These are phyloP conservation scores for Colletotrichum neosansevieriae DNA, from an alignment of 2,329 filamentous ascomycete species.

Conservation along the genomic window DNA sequence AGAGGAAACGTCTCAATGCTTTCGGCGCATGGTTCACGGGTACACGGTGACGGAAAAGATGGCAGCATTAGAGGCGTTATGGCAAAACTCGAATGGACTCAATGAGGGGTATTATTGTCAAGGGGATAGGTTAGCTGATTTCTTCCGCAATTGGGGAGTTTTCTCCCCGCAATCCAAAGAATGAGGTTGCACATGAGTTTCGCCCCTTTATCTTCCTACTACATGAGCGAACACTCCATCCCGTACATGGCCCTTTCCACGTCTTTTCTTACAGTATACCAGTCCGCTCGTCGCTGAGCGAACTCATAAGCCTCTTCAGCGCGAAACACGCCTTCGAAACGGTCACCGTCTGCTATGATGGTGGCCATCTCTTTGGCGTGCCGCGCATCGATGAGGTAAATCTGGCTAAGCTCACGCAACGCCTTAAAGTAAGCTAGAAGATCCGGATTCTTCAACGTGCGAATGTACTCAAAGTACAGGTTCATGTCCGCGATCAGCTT, in stretches of 20 bases:
- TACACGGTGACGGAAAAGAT: slow-evolving; percentile 4
- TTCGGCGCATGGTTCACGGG: background rate
- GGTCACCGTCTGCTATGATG: slow-evolving; percentile 90
- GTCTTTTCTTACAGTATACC: slow-evolving; percentile 88
- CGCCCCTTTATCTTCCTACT: background rate
- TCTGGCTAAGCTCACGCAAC: slow-evolving; percentile 91
- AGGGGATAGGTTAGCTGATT: slow-evolving; percentile 19
- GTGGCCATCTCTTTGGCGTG: slow-evolving; percentile 95
- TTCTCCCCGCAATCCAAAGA: slow-evolving; percentile 14
- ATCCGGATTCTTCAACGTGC: slow-evolving; percentile 84
- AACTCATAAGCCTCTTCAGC: slow-evolving; percentile 99
- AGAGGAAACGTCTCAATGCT: slow-evolving; percentile 44
- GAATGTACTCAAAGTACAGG: slow-evolving; percentile 87
- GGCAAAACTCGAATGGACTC: slow-evolving; percentile 10
- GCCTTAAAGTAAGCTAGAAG: slow-evolving; percentile 92
- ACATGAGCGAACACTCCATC: slow-evolving; percentile 90
- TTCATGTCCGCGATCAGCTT: slow-evolving; percentile 98
- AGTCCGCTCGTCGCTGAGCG: slow-evolving; percentile 92
- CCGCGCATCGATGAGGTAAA: slow-evolving; percentile 88
- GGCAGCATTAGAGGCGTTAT: slow-evolving; percentile 36
- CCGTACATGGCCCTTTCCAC: slow-evolving; percentile 99
- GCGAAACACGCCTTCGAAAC: slow-evolving; percentile 92
- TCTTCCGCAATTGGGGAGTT: background rate
- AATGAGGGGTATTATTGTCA: slow-evolving; percentile 25
- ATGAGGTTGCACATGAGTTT: background rate